Percentiles rank a stretch among this genome's conserved stretches.
These are phyloP conservation scores for Nothophoma quercina DNA, from an alignment of 2,329 filamentous ascomycete species.

Conservation along the genomic window DNA sequence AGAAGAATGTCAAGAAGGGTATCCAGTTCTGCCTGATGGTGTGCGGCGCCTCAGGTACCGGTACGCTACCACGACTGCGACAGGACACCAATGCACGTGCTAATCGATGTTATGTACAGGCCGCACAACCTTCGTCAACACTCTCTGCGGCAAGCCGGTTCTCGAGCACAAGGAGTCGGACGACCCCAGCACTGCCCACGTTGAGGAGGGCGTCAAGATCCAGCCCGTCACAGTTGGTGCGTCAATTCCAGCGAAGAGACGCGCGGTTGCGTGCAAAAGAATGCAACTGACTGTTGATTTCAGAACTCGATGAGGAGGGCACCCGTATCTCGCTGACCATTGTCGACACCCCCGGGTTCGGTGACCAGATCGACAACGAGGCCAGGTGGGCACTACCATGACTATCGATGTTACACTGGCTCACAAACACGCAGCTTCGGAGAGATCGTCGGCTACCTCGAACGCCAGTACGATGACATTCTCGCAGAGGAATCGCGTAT, in stretches of 20 bases:
- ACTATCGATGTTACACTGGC: conserved; percentile 9
- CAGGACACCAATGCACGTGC: background rate
- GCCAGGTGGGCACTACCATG: conserved; percentile 70
- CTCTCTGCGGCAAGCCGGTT: conserved; percentile 93
- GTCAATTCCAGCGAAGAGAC: conserved; percentile 37
- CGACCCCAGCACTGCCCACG: conserved; percentile 84
- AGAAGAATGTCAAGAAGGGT: conserved; percentile 99
- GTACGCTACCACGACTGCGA: conserved; percentile 61
- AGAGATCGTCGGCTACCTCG: conserved; percentile 97
- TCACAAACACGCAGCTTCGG: conserved; percentile 72
- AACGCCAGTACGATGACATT: conserved; percentile 99
- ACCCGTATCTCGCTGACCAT: conserved; percentile 98
- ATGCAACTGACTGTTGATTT: conserved; percentile 11
- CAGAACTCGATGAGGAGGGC: conserved; percentile 94
- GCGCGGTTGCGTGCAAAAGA: background rate
- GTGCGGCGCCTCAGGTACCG: conserved; percentile 97
- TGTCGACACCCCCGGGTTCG: conserved; percentile 97
- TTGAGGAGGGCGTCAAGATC: conserved; percentile 98
- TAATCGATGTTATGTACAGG: conserved; percentile 59
- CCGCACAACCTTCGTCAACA: conserved; percentile 99
- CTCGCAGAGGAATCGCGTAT: conserved; percentile 99
- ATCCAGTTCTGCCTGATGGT: conserved; percentile 99
- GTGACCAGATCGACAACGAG: conserved; percentile 99
- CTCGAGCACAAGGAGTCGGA: conserved; percentile 91
- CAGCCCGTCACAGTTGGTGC: conserved; percentile 97